Conservation (phyloP, 2,329 filamentous ascomycete genomes). For the Beauveria bassiana region DNA sequence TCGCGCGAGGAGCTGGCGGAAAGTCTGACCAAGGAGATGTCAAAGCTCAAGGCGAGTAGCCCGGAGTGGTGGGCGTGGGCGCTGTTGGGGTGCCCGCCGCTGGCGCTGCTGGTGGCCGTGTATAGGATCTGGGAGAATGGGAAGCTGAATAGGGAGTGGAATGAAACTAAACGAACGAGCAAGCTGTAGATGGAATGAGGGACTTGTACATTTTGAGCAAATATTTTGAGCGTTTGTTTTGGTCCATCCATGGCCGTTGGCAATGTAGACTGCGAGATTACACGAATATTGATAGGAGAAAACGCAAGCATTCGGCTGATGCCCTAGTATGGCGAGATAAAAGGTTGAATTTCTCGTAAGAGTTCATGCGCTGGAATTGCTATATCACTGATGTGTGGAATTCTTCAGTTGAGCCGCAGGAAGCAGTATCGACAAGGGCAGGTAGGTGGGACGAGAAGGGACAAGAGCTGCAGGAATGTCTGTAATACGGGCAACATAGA, state of each 20-base stretch:
- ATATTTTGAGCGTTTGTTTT: neutral
- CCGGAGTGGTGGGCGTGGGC: slow-evolving; percentile 81
- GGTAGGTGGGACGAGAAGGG: no score
- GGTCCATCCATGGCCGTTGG: neutral
- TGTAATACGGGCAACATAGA: no score
- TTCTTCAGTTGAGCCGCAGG: no score
- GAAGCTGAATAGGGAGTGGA: slow-evolving; percentile 64
- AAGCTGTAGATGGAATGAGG: slow-evolving; percentile 13
- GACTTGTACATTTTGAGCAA: neutral
- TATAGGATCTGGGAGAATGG: slow-evolving; percentile 70
- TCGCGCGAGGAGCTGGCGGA: slow-evolving; percentile 59
- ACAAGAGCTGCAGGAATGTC: no score
- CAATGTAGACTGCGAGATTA: no score
- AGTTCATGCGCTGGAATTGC: no score
- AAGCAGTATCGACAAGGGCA: no score
- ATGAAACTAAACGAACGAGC: slow-evolving; percentile 39
- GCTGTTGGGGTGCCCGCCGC: slow-evolving; percentile 61
- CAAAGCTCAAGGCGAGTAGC: slow-evolving; percentile 51
- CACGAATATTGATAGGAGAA: no score
- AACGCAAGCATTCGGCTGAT: no score
- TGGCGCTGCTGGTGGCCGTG: slow-evolving; percentile 59
- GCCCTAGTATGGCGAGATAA: no score
- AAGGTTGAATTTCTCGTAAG: no score
- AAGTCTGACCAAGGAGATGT: slow-evolving; percentile 61
- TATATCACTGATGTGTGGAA: no score